These are phyloP conservation scores for Hyphopichia homilentoma DNA, from an alignment of 805 yeast genomes.

Conservation along the genomic window DNA sequence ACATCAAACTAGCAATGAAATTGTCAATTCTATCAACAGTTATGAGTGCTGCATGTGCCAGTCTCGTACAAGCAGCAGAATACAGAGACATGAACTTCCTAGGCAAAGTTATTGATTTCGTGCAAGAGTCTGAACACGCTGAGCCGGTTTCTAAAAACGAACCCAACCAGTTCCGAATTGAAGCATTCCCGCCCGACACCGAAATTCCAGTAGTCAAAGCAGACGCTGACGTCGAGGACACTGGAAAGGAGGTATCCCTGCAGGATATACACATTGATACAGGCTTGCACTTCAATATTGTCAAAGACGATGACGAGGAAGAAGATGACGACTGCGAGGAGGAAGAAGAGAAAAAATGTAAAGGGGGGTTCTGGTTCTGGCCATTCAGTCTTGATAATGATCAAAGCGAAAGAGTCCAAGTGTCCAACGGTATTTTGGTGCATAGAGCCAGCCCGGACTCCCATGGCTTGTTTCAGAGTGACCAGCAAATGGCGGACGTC, in stretches of 20 bases:
- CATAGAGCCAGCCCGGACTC: conserved; percentile 1
- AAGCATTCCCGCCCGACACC: too few relatives aligned
- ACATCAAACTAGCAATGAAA: too few relatives aligned
- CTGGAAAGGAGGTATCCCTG: background rate
- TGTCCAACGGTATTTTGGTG: conserved; percentile 5
- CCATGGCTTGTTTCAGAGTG: conserved; percentile 3
- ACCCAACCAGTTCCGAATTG: too few relatives aligned
- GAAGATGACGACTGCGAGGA: conserved; percentile 8
- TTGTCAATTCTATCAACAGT: too few relatives aligned
- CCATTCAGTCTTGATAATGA: conserved; percentile 9
- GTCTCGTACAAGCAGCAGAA: too few relatives aligned
- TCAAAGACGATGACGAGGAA: conserved; percentile 7
- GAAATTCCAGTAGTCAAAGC: too few relatives aligned
- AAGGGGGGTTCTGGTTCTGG: conserved; percentile 15
- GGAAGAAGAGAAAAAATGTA: conserved; percentile 7
- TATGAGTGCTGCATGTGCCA: too few relatives aligned
- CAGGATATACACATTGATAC: conserved; percentile 11
- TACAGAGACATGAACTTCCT: too few relatives aligned
- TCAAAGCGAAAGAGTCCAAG: background rate
- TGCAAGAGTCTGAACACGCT: too few relatives aligned
- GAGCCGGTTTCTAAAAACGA: too few relatives aligned
- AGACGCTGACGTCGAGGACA: too few relatives aligned
- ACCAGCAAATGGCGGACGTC: conserved; percentile 1
- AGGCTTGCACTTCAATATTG: conserved; percentile 13
- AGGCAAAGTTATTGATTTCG: too few relatives aligned